Conservation (phyloP, 1,284 basidiomycete genomes). For the Schizopora paradoxa region DNA sequence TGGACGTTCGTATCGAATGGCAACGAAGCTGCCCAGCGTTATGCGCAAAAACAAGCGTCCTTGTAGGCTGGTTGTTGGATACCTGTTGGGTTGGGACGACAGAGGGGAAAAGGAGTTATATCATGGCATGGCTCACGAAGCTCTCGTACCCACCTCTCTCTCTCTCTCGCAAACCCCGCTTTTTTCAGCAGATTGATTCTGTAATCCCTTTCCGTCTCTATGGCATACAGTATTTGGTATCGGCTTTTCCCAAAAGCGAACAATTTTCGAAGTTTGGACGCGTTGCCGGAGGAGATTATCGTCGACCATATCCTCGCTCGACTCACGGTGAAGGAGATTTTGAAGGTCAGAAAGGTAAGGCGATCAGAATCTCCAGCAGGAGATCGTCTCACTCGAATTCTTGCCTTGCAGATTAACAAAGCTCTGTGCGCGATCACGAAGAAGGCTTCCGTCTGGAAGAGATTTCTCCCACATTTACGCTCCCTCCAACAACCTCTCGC, state of each 20-base stretch:
- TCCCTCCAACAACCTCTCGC: conserved; percentile 51
- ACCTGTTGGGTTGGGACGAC: too few relatives aligned
- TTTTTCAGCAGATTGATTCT: neutral
- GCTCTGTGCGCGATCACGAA: conserved; percentile 55
- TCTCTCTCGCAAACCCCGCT: neutral
- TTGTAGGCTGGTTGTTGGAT: too few relatives aligned
- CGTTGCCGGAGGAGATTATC: conserved; percentile 15
- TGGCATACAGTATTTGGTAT: conserved; percentile 4
- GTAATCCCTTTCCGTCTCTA: neutral
- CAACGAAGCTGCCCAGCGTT: too few relatives aligned
- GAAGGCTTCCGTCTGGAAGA: conserved; percentile 65
- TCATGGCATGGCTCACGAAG: too few relatives aligned
- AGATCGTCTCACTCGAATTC: neutral
- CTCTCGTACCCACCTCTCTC: neutral
- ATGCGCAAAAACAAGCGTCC: too few relatives aligned
- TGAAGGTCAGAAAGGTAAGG: conserved; percentile 10
- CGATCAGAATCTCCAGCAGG: neutral
- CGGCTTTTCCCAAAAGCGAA: conserved; percentile 5
- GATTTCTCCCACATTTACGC: conserved; percentile 38
- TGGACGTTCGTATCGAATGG: too few relatives aligned
- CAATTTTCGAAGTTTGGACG: neutral
- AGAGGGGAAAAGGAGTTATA: too few relatives aligned
- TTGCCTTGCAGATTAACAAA: conserved; percentile 42
- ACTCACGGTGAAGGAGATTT: conserved; percentile 13
- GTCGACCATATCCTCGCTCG: conserved; percentile 12